These are phyloP conservation scores for Oenanthe sinensis DNA, from an alignment of 129 eudicot genomes.

Conservation along the genomic window DNA sequence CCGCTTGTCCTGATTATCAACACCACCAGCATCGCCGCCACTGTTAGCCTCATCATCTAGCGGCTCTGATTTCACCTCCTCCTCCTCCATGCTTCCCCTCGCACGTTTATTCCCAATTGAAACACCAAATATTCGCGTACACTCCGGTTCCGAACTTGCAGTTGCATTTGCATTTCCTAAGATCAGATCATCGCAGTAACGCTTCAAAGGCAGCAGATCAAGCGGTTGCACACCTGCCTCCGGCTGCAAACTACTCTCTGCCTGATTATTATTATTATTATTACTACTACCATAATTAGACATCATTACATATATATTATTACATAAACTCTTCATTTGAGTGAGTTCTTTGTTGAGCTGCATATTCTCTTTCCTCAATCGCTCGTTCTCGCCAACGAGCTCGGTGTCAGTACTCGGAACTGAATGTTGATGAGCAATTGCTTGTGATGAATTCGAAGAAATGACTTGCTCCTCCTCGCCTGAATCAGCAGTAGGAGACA, in stretches of 20 bases:
- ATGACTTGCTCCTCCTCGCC: constrained; percentile 62
- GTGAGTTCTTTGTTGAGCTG: constrained; percentile 66
- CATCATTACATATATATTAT: constrained; percentile 58
- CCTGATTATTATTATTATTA: constrained; percentile 10
- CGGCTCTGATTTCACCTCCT: constrained; percentile 57
- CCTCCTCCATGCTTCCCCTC: constrained; percentile 29
- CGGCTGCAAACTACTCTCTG: constrained; percentile 22
- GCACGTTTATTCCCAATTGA: constrained; percentile 61
- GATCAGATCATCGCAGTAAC: constrained; percentile 24
- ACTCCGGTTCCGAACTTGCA: constrained; percentile 14
- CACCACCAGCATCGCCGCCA: neutral
- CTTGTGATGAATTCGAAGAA: constrained; percentile 65
- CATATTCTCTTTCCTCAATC: constrained; percentile 57
- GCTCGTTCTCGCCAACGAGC: constrained; percentile 71
- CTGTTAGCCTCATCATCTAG: constrained; percentile 30
- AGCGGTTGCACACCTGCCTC: constrained; percentile 26
- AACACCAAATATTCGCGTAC: constrained; percentile 57
- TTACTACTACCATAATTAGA: constrained; percentile 32
- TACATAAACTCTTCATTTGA: constrained; percentile 70
- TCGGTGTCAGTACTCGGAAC: constrained; percentile 33
- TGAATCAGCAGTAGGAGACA: constrained; percentile 46
- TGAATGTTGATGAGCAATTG: constrained; percentile 19
- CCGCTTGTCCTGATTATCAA: constrained; percentile 22
- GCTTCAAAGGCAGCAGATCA: constrained; percentile 54
- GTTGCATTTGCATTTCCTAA: neutral